These are phyloP conservation scores for Fusarium chuoi DNA, from an alignment of 2,329 filamentous ascomycete genomes.

Conservation along the genomic window DNA sequence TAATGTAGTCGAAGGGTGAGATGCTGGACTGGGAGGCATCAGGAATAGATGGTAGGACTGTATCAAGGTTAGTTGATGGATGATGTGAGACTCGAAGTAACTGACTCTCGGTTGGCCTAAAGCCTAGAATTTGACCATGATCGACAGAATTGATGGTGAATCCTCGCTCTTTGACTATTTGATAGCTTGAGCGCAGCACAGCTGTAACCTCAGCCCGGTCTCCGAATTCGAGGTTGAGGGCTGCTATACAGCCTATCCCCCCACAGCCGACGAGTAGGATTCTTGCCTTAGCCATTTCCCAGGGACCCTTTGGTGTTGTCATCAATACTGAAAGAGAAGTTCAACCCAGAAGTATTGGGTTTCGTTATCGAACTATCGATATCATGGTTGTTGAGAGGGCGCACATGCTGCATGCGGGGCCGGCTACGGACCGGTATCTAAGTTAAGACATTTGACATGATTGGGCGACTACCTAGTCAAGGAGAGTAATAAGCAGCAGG, in stretches of 20 bases:
- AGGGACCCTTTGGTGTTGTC: neutral
- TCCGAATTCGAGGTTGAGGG: conserved; percentile 38
- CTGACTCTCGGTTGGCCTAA: conserved; percentile 37
- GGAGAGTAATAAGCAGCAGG: neutral
- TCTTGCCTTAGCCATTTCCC: conserved; percentile 33
- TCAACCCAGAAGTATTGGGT: neutral
- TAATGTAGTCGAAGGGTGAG: conserved; percentile 39
- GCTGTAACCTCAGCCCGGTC: conserved; percentile 37
- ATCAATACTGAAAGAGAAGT: neutral
- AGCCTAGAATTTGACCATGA: conserved; percentile 33
- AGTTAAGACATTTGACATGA: conserved; percentile 3
- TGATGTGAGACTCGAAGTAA: neutral
- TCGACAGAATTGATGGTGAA: conserved; percentile 41
- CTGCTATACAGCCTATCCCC: conserved; percentile 41
- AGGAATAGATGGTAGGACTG: conserved; percentile 35
- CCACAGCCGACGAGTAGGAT: conserved; percentile 38
- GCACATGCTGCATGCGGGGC: conserved; percentile 21
- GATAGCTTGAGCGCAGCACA: conserved; percentile 41
- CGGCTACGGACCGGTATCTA: neutral
- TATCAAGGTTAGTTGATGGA: neutral
- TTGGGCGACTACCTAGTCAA: conserved; percentile 6
- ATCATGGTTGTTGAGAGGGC: conserved; percentile 24
- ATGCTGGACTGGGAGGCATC: conserved; percentile 24
- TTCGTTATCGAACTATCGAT: neutral
- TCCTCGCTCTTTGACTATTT: conserved; percentile 32